Conservation (phyloP, 495 filamentous ascomycete genomes). For the Corynascus novoguineensis region DNA sequence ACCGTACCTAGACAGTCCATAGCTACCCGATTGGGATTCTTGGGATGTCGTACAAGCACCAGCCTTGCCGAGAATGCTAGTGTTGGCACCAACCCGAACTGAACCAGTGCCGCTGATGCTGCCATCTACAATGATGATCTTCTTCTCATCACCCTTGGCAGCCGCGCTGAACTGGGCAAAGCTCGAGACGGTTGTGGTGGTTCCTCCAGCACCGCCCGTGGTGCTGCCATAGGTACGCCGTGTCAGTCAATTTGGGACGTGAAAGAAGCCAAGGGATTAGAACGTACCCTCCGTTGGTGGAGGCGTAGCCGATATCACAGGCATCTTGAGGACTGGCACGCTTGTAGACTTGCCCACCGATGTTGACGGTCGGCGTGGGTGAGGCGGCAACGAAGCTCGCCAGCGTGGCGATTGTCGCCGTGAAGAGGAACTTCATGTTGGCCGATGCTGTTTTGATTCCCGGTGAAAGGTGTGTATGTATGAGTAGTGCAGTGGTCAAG, state of each 20-base stretch:
- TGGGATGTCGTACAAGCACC: not conserved
- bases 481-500: not conserved
- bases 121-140: not conserved
- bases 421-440: constrained; percentile 6
- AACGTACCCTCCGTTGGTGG: constrained; percentile 1
- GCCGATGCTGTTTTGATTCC: not conserved
- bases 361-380: not conserved
- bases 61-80: not conserved
- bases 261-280: not conserved
- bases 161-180: not conserved
- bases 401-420: constrained; percentile 1
- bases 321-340: not conserved
- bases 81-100: not conserved
- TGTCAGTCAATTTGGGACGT: not conserved
- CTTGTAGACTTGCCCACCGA: not conserved
- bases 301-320: not conserved
- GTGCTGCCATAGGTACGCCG: not conserved
- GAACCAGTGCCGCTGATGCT: not conserved
- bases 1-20: too few species aligned
- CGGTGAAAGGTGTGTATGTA: not conserved
- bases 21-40: not conserved
- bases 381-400: not conserved
- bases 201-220: not conserved
- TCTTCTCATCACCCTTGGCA: constrained; percentile 1
- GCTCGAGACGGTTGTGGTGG: constrained; percentile 1